Percentiles rank a stretch among this genome's conserved stretches.
Conservation (phyloP, 2,329 filamentous ascomycete species). For the Elsinoe perseae region DNA sequence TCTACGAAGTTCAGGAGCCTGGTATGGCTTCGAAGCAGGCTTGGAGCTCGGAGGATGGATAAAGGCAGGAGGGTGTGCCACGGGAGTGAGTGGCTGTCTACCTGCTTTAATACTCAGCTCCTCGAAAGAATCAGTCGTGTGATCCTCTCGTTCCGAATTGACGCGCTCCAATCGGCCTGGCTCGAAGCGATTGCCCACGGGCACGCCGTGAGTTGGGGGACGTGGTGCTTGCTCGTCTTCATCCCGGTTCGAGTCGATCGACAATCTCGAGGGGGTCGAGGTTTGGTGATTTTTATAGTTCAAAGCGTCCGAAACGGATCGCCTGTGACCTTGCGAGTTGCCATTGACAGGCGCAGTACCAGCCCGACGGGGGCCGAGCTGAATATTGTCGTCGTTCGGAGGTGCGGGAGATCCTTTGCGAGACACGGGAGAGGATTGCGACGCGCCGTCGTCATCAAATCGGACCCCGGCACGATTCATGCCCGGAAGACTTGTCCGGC, state of each 20-base stretch:
- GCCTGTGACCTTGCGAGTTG: constrained; percentile 32
- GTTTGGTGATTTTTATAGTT: constrained; percentile 37
- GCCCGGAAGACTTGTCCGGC: constrained; percentile 29
- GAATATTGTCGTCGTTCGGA: constrained; percentile 22
- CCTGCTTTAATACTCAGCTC: constrained; percentile 40
- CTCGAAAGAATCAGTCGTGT: constrained; percentile 36
- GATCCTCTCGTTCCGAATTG: constrained; percentile 51
- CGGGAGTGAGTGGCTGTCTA: constrained; percentile 58
- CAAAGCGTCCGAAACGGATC: constrained; percentile 43
- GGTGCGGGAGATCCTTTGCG: constrained; percentile 37
- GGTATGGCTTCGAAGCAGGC: constrained; percentile 61
- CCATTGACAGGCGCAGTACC: constrained; percentile 37
- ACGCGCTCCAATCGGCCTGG: constrained; percentile 45
- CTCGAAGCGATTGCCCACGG: constrained; percentile 19
- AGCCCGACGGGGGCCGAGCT: constrained; percentile 31
- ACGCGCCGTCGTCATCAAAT: constrained; percentile 38
- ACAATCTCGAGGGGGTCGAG: constrained; percentile 34
- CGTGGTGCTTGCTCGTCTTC: constrained; percentile 32
- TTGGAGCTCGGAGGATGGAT: constrained; percentile 64
- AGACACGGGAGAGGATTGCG: constrained; percentile 39
- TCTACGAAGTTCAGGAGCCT: constrained; percentile 68
- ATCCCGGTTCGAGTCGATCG: constrained; percentile 28
- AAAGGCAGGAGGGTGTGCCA: constrained; percentile 71
- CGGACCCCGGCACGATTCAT: constrained; percentile 32
- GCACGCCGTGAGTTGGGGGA: constrained; percentile 35